A percentile compares a stretch with the other conserved stretches of the same genome.
Evolutionary conservation across 805 yeast species (phyloP).

Genomic region (Maudiozyma serrabonitensis): DNA sequence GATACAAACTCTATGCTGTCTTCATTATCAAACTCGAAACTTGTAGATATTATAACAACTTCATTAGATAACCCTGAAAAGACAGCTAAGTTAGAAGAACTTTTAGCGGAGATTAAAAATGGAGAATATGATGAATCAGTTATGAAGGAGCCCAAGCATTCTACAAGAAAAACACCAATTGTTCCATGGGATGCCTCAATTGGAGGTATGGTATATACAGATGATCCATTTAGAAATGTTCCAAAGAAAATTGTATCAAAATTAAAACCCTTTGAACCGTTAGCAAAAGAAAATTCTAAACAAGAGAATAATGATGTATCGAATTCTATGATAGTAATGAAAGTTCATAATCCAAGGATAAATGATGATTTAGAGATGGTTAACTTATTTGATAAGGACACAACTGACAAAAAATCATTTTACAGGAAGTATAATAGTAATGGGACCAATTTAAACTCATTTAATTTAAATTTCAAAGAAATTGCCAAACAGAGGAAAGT

Average conservation of each 20-base stretch:
- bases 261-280: constrained; percentile 36
- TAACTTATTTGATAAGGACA: constrained; percentile 12
- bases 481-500: constrained; percentile 7
- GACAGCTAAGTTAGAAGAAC: neutral
- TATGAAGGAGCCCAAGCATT: neutral
- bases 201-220: constrained; percentile 29
- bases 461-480: neutral
- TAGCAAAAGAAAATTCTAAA: constrained; percentile 41
- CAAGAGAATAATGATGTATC: constrained; percentile 40
- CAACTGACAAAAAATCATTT: too few species aligned
- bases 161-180: constrained; percentile 16
- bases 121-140: constrained; percentile 1
- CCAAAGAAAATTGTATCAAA: constrained; percentile 31
- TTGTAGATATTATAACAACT: neutral
- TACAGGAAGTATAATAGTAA: neutral
- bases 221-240: constrained; percentile 27
- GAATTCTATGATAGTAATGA: constrained; percentile 27
- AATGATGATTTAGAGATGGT: constrained; percentile 25
- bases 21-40: neutral
- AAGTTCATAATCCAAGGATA: constrained; percentile 26
- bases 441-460: neutral
- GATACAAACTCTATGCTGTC: neutral
- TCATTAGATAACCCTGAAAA: neutral
- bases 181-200: constrained; percentile 35
- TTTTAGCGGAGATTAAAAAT: neutral